Conservation (phyloP, 2,329 filamentous ascomycete species). For the Botrytis sinoallii region DNA sequence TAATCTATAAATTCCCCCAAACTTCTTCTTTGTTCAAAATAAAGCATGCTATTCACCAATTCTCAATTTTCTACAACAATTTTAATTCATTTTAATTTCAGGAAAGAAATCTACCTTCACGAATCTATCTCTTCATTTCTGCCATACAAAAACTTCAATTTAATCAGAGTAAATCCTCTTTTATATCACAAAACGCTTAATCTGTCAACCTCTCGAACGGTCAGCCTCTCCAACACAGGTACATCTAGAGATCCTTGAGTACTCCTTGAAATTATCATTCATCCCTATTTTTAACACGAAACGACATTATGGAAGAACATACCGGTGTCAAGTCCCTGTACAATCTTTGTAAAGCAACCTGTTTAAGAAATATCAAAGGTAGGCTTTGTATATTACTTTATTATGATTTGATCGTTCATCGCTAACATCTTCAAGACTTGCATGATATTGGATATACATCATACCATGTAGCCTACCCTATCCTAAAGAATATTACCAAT, state of each 20-base stretch:
- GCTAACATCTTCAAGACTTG: conserved; percentile 46
- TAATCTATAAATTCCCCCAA: conserved; percentile 15
- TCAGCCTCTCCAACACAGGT: not conserved
- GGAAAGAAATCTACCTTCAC: not conserved
- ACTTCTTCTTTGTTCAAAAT: not conserved
- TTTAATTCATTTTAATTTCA: not conserved
- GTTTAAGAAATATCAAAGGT: conserved; percentile 51
- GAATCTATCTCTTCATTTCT: not conserved
- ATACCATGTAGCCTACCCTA: conserved; percentile 60
- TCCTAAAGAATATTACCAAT: conserved; percentile 69
- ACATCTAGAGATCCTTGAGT: not conserved
- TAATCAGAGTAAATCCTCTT: not conserved
- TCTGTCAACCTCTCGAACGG: not conserved
- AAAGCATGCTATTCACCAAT: not conserved
- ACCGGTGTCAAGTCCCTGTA: conserved; percentile 46
- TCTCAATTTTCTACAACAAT: not conserved
- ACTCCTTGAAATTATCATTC: not conserved
- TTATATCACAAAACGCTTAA: not conserved
- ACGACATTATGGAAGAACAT: not conserved
- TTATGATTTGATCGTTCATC: conserved; percentile 1
- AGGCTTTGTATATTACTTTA: conserved; percentile 14
- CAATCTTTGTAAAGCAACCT: conserved; percentile 49
- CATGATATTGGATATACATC: conserved; percentile 69
- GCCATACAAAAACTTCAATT: not conserved
- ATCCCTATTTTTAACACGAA: not conserved